phyloP scores from a whole-genome alignment of 1,284 basidiomycete species.

The Cystobasidium slooffiae region DNA sequence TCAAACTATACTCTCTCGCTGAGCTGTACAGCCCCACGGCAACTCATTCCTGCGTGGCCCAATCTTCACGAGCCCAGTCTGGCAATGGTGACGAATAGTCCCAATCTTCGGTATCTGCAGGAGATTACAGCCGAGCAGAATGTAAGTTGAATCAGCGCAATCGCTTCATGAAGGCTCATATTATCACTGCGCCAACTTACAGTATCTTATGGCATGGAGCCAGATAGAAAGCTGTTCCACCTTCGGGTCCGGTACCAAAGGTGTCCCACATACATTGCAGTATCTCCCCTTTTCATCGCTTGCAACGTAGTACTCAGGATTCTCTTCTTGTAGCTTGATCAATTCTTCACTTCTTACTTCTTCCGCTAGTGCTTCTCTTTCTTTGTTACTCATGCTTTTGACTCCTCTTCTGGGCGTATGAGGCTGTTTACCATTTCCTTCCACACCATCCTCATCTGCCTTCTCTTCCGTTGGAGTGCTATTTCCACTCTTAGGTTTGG shows the following conservation, averaged over 20 bases:
- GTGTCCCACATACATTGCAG: constrained; percentile 85
- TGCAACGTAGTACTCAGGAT: constrained; percentile 23
- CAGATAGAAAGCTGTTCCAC: constrained; percentile 91
- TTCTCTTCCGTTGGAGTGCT: too few relatives aligned
- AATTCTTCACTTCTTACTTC: constrained; percentile 3
- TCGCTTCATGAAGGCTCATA: too few relatives aligned
- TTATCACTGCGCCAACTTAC: too few relatives aligned
- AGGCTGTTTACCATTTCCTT: constrained; percentile 52
- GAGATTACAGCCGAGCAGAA: background rate
- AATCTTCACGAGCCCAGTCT: constrained; percentile 50
- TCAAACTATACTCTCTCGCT: background rate
- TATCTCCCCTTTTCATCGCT: constrained; percentile 59
- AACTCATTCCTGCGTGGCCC: background rate
- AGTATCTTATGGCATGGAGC: constrained; percentile 84
- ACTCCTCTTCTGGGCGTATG: constrained; percentile 69
- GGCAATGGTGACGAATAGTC: constrained; percentile 50
- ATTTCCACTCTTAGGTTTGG: too few relatives aligned
- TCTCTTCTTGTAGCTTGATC: constrained; percentile 7
- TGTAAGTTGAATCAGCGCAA: too few relatives aligned
- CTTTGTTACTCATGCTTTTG: constrained; percentile 61
- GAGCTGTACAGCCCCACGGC: background rate
- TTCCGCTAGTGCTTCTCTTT: constrained; percentile 47
- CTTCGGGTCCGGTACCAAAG: constrained; percentile 84
- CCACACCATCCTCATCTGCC: too few relatives aligned
- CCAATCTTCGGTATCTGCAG: constrained; percentile 51